These are phyloP conservation scores for Ilex paraguariensis DNA, from an alignment of 305 asterid genomes.

Conservation along the genomic window DNA sequence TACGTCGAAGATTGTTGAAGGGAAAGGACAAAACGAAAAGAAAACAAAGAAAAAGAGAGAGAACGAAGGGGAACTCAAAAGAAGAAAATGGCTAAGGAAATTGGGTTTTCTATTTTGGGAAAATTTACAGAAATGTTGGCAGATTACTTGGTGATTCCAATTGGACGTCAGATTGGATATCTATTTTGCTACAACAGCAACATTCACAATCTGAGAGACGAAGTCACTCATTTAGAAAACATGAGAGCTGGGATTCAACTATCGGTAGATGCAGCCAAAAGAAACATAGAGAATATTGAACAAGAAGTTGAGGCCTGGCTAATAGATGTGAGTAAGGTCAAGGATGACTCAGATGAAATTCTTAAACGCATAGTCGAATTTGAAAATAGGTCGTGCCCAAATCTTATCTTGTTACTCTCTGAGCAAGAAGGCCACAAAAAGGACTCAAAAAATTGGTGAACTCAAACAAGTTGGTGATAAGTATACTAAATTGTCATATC, in stretches of 20 bases:
- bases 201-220: constrained; percentile 6
- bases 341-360: neutral
- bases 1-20: no score
- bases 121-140: no score
- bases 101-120: neutral
- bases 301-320: constrained; percentile 18
- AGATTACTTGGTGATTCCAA: constrained; percentile 5
- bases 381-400: constrained; percentile 9
- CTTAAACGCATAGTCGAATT: neutral
- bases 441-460: neutral
- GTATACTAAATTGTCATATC: constrained; percentile 12
- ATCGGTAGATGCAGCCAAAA: constrained; percentile 1
- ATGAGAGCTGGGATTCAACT: constrained; percentile 5
- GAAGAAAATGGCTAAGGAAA: no score
- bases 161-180: constrained; percentile 14
- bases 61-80: no score
- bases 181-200: constrained; percentile 14
- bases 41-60: no score
- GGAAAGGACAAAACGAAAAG: no score
- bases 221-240: constrained; percentile 3
- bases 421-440: no score
- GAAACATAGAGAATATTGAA: neutral
- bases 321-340: neutral
- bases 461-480: constrained; percentile 2
- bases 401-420: no score